Evolutionary conservation across 257 asterid species (phyloP).

Genomic region (Scutellaria barbata): DNA sequence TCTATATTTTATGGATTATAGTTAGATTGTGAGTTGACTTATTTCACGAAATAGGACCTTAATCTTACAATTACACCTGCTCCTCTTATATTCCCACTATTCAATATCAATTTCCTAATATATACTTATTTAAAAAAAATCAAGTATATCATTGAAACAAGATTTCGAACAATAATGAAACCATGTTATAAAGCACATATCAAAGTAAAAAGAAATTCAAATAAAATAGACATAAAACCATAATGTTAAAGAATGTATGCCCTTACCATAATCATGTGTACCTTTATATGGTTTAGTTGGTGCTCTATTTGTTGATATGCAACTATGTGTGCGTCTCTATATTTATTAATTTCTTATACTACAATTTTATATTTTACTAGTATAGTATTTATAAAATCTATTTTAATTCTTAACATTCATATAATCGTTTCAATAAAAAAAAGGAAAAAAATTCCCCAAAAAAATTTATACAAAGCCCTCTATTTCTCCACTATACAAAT

Average conservation of each 20-base stretch:
- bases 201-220: constrained; percentile 22
- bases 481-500: background rate
- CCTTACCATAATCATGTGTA: background rate
- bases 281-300: background rate
- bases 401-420: too few species aligned
- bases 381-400: too few species aligned
- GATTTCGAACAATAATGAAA: constrained; percentile 34
- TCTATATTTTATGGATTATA: too few species aligned
- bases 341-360: too few species aligned
- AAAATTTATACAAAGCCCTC: too few species aligned
- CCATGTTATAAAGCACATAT: constrained; percentile 33
- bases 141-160: constrained; percentile 26
- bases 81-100: background rate
- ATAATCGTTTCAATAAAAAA: too few species aligned
- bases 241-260: constrained; percentile 1
- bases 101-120: background rate
- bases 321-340: too few species aligned
- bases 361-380: too few species aligned
- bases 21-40: too few species aligned
- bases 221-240: constrained; percentile 8
- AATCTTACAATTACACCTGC: too few species aligned
- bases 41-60: too few species aligned
- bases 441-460: too few species aligned
- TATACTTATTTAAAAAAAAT: background rate
- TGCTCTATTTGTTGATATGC: background rate